phyloP scores from a whole-genome alignment of 371 early-diverging fungal species.

The Dentiscutata heterogama region DNA sequence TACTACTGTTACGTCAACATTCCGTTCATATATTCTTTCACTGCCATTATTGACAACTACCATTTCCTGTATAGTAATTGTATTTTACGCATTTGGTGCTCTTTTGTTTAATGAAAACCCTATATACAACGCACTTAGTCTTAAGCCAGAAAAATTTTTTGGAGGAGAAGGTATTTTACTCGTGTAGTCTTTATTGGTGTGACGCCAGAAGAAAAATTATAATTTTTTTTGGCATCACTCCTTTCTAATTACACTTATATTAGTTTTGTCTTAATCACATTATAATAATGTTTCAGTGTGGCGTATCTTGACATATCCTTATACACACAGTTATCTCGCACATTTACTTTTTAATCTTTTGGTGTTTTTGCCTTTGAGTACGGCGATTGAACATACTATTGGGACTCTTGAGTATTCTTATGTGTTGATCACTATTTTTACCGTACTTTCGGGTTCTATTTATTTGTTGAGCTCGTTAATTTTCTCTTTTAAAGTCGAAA shows the following conservation, averaged over 20 bases:
- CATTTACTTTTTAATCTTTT: slow-evolving; percentile 35
- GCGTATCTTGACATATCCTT: slow-evolving; percentile 41
- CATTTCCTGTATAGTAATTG: slow-evolving; percentile 19
- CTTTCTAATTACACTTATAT: not conserved
- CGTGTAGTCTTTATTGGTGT: not conserved
- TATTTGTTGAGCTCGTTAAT: slow-evolving; percentile 24
- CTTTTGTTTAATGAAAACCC: not conserved
- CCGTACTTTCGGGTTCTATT: slow-evolving; percentile 38
- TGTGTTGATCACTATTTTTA: slow-evolving; percentile 43
- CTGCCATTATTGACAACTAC: slow-evolving; percentile 35
- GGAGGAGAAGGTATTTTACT: slow-evolving; percentile 28
- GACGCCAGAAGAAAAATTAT: too few species aligned
- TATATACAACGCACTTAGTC: not conserved
- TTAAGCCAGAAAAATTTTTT: slow-evolving; percentile 24
- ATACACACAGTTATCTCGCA: slow-evolving; percentile 32
- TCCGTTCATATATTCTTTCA: slow-evolving; percentile 40
- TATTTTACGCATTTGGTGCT: slow-evolving; percentile 14
- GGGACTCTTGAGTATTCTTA: slow-evolving; percentile 43
- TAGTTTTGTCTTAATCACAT: not conserved
- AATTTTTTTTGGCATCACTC: too few species aligned
- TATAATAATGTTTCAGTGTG: slow-evolving; percentile 15
- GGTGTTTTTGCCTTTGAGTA: slow-evolving; percentile 38
- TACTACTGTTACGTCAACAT: slow-evolving; percentile 43
- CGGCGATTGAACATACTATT: slow-evolving; percentile 43
- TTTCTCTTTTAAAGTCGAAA: not conserved